phyloP scores from a whole-genome alignment of 2,329 filamentous ascomycete species.

The Clonostachys byssicola region DNA sequence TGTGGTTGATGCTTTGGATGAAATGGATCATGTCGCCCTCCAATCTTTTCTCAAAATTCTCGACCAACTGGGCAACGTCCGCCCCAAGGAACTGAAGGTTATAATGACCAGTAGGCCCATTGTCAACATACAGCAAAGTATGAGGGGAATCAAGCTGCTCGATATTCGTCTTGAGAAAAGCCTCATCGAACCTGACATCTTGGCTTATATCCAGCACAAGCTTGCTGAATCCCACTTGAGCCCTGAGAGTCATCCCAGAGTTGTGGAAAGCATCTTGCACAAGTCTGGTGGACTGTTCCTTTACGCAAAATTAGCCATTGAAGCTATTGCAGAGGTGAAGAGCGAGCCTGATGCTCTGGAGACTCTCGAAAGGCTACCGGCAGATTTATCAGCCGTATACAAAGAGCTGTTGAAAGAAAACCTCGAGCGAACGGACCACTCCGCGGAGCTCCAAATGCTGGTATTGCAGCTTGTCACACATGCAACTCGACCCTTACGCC shows the following conservation, averaged over 20 bases:
- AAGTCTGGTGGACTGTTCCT: conserved; percentile 37
- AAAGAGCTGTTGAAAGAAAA: conserved; percentile 4
- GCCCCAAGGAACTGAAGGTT: conserved; percentile 27
- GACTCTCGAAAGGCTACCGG: conserved; percentile 1
- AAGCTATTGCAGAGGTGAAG: conserved; percentile 7
- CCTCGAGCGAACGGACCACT: conserved; percentile 16
- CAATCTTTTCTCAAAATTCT: conserved; percentile 23
- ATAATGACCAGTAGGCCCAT: conserved; percentile 37
- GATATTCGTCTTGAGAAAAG: conserved; percentile 28
- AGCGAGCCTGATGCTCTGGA: too few relatives aligned
- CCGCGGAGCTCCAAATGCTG: conserved; percentile 22
- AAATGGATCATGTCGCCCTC: conserved; percentile 34
- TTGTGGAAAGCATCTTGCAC: conserved; percentile 22
- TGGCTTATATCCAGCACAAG: conserved; percentile 21
- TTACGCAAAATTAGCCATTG: conserved; percentile 36
- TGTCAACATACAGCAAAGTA: conserved; percentile 15
- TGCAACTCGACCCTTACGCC: conserved; percentile 29
- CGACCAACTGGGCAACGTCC: conserved; percentile 19
- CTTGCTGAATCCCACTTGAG: conserved; percentile 8
- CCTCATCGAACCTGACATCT: conserved; percentile 32
- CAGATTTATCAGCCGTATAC: conserved; percentile 5
- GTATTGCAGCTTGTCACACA: conserved; percentile 36
- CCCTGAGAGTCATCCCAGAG: conserved; percentile 1
- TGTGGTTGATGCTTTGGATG: conserved; percentile 39
- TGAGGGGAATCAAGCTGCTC: conserved; percentile 16